Conservation (phyloP, 169 alveolate genomes). For the Eimeria falciformis region DNA sequence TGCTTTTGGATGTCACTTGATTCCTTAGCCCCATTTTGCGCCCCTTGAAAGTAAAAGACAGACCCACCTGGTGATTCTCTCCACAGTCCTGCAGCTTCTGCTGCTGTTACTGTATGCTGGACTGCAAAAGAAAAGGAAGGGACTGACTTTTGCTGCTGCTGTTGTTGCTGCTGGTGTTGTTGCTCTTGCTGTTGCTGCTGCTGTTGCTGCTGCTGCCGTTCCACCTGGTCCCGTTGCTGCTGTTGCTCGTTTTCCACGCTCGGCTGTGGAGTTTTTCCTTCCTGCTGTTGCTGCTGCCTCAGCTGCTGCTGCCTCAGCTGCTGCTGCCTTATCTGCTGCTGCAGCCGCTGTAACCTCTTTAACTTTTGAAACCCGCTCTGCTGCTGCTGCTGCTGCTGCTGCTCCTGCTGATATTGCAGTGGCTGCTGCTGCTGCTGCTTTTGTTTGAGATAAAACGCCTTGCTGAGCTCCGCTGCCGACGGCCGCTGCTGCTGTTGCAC, state of each 20-base stretch:
- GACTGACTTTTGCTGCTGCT: neutral
- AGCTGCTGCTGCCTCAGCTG: neutral
- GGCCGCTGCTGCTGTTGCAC: neutral
- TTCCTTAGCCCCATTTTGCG: too few species aligned
- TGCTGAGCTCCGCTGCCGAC: conserved; percentile 30
- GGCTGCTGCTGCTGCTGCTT: neutral
- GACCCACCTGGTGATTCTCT: neutral
- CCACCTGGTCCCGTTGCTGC: neutral
- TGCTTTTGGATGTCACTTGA: too few species aligned
- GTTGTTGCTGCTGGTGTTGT: conserved; percentile 21
- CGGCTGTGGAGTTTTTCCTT: too few species aligned
- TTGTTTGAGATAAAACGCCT: conserved; percentile 25
- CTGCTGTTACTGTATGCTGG: conserved; percentile 1
- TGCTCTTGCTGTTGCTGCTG: conserved; percentile 12
- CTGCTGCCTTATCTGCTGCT: conserved; percentile 24
- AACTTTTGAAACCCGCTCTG: neutral
- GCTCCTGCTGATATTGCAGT: neutral
- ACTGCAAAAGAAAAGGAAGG: neutral
- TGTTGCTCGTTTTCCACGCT: conserved; percentile 1
- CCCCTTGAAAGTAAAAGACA: neutral
- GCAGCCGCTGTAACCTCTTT: conserved; percentile 18
- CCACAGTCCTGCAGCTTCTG: neutral
- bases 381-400: conserved; percentile 32
- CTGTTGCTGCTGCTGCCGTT: conserved; percentile 37
- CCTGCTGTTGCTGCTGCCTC: neutral